Evolutionary conservation across 768 basidiomycete species (phyloP).

Genomic region (Suillus clintonianus): DNA sequence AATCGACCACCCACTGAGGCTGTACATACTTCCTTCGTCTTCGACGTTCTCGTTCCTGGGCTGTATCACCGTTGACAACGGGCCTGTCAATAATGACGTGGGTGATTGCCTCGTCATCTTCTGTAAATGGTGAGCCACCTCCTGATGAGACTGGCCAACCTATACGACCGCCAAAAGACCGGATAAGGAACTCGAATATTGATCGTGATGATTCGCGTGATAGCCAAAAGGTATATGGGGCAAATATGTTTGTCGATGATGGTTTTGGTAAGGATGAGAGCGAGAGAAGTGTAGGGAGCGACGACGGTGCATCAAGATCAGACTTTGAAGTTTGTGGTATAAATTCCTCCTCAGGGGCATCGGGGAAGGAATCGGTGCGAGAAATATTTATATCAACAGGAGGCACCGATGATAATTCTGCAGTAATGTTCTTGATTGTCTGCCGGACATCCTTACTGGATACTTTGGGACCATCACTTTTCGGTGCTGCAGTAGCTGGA

Average conservation of each 20-base stretch:
- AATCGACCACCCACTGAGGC: constrained; percentile 98
- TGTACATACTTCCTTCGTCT: constrained; percentile 85
- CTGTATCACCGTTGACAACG: constrained; percentile 50
- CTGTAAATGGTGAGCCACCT: constrained; percentile 76
- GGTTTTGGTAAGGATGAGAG: constrained; percentile 62
- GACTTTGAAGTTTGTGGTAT: constrained; percentile 58
- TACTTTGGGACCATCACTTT: constrained; percentile 34
- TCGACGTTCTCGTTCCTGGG: constrained; percentile 61
- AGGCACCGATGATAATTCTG: constrained; percentile 18
- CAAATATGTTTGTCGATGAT: constrained; percentile 66
- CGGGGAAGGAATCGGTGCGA: constrained; percentile 29
- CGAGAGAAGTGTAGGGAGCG: constrained; percentile 70
- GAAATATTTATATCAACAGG: constrained; percentile 43
- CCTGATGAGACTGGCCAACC: constrained; percentile 88
- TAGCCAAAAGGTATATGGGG: constrained; percentile 87
- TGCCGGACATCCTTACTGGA: constrained; percentile 57
- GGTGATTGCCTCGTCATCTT: constrained; percentile 82
- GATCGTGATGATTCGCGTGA: constrained; percentile 90
- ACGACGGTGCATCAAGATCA: constrained; percentile 42
- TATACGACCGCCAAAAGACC: constrained; percentile 88
- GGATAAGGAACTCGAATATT: constrained; percentile 92
- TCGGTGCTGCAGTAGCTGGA: constrained; percentile 21
- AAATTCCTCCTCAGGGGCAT: constrained; percentile 62
- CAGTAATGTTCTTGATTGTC: constrained; percentile 48
- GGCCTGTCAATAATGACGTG: constrained; percentile 96